phyloP scores from a whole-genome alignment of 1,284 basidiomycete species.

The Heliocybe sulcata region DNA sequence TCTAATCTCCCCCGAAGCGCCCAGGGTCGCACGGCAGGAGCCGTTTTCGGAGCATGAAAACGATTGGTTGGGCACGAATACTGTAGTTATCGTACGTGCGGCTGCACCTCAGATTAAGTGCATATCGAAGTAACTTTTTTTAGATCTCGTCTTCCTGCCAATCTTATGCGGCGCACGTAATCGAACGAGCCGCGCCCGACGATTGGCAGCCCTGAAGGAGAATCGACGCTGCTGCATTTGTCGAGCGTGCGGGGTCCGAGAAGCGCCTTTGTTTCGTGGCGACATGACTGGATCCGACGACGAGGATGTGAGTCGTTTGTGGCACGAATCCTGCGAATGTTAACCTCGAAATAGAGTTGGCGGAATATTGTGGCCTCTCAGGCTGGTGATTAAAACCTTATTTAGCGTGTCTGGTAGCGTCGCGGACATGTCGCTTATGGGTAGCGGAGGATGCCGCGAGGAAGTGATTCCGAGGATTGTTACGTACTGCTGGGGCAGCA shows the following conservation, averaged over 20 bases:
- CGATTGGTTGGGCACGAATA: background rate
- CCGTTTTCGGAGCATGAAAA: background rate
- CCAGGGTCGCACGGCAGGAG: background rate
- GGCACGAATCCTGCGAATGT: too few species aligned
- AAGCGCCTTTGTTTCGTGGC: background rate
- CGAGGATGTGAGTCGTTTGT: too few species aligned
- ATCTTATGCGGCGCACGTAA: background rate
- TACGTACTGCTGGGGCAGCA: too few species aligned
- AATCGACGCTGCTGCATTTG: background rate
- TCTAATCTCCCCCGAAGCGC: background rate
- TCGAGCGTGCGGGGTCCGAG: background rate
- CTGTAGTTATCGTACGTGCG: too few species aligned
- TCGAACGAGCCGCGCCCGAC: background rate
- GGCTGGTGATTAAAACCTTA: too few species aligned
- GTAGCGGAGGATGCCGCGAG: background rate
- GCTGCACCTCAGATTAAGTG: background rate
- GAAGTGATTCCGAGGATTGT: background rate
- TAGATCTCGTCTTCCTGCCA: background rate
- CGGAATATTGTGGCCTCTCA: too few species aligned
- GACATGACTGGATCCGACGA: too few species aligned
- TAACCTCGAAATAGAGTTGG: too few species aligned
- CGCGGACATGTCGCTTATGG: slow-evolving; percentile 1
- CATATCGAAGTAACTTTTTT: background rate
- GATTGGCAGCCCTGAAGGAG: background rate
- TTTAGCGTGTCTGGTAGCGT: background rate